Evolutionary conservation across 2,329 filamentous ascomycete genomes (phyloP).

Genomic region (Colletotrichum australisinense): DNA sequence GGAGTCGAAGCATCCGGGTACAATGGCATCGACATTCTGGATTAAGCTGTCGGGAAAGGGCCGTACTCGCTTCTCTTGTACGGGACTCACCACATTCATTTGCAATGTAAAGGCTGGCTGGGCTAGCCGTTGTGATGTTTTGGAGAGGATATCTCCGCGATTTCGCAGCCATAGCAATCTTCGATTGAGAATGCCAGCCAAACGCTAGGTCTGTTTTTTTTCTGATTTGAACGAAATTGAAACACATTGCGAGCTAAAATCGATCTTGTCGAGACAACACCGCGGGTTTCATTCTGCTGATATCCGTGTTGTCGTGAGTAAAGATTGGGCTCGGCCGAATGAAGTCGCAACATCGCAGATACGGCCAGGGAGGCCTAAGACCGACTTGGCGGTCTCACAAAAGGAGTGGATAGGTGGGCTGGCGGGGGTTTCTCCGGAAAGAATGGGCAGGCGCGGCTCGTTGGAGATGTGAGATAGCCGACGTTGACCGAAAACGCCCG

Average conservation of each 20-base stretch:
- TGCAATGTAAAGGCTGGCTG: background rate
- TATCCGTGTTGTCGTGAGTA: background rate
- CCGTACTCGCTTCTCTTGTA: background rate
- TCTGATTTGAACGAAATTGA: background rate
- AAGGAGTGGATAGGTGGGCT: conserved; percentile 17
- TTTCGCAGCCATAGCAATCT: background rate
- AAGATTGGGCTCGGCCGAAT: conserved; percentile 16
- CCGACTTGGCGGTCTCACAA: conserved; percentile 24
- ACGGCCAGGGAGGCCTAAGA: background rate
- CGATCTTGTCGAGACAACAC: background rate
- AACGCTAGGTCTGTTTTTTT: background rate
- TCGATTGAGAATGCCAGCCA: background rate
- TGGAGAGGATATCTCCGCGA: background rate
- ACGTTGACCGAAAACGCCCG: background rate
- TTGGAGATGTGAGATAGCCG: background rate
- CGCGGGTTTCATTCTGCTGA: background rate
- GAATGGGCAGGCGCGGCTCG: background rate
- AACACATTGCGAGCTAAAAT: background rate
- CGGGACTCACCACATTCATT: background rate
- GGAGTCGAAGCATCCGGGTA: conserved; percentile 30
- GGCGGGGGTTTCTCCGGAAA: conserved; percentile 12
- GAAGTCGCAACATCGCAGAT: conserved; percentile 2
- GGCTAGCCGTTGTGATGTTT: background rate
- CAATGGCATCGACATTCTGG: background rate
- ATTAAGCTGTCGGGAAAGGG: background rate